Percentiles rank a stretch among this genome's conserved stretches.
These are phyloP conservation scores for Niveomyces coronatus DNA, from an alignment of 2,329 filamentous ascomycete species.

Conservation along the genomic window DNA sequence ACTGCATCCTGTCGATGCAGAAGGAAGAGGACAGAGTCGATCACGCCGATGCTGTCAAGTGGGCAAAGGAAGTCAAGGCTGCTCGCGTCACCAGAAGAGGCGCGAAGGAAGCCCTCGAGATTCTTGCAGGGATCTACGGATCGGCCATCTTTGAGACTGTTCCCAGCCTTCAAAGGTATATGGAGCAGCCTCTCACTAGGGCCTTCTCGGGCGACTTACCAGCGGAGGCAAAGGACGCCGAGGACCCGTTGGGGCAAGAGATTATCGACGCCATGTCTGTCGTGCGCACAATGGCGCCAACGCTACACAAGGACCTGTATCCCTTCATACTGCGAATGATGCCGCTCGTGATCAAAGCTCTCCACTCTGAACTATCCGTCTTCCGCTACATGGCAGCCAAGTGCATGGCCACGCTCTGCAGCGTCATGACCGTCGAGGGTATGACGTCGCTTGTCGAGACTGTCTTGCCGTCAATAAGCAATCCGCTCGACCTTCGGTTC, in stretches of 20 bases:
- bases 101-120: conserved; percentile 88
- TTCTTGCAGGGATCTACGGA: conserved; percentile 72
- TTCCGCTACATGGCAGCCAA: conserved; percentile 96
- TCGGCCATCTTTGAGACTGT: conserved; percentile 68
- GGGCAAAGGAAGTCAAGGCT: conserved; percentile 78
- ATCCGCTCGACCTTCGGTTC: conserved; percentile 76
- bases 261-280: conserved; percentile 91
- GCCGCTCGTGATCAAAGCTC: conserved; percentile 74
- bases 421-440: conserved; percentile 85
- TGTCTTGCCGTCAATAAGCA: conserved; percentile 84
- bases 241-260: conserved; percentile 73
- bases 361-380: conserved; percentile 81
- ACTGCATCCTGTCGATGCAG: conserved; percentile 80
- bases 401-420: conserved; percentile 94
- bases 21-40: conserved; percentile 96
- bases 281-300: conserved; percentile 86
- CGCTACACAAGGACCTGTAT: conserved; percentile 64
- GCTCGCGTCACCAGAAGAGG: conserved; percentile 85
- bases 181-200: conserved; percentile 67
- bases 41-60: conserved; percentile 81
- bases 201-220: conserved; percentile 68
- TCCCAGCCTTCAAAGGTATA: conserved; percentile 69
- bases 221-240: conserved; percentile 59
- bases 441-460: conserved; percentile 95
- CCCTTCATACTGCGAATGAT: conserved; percentile 74